Evolutionary conservation across 2,329 filamentous ascomycete species (phyloP).

Genomic region (Cryoendolithus antarcticus): DNA sequence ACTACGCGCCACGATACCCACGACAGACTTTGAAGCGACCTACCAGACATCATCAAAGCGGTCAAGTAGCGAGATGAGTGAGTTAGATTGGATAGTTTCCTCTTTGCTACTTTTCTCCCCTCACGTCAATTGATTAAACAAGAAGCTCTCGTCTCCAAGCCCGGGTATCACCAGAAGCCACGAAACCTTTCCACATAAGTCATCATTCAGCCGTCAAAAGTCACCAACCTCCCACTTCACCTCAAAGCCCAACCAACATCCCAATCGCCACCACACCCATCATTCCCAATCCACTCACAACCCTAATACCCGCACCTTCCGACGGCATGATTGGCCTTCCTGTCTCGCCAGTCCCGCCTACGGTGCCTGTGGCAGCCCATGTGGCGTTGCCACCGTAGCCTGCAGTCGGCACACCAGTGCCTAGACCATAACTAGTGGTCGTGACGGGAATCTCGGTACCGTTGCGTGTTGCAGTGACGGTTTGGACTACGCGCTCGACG

Average conservation of each 20-base stretch:
- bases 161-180: no score
- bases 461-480: conserved; percentile 15
- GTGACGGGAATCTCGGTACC: not conserved
- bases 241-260: conserved; percentile 1
- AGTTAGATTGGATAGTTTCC: no score
- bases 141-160: no score
- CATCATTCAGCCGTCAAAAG: no score
- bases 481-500: conserved; percentile 16
- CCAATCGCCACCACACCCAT: conserved; percentile 2
- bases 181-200: no score
- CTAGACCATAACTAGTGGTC: not conserved
- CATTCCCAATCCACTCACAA: conserved; percentile 1
- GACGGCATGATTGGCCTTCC: conserved; percentile 1
- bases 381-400: conserved; percentile 5
- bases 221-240: no score
- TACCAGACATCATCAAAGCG: no score
- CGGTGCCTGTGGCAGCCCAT: conserved; percentile 6
- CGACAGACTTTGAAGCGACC: no score
- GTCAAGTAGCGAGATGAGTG: no score
- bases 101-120: no score
- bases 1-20: no score
- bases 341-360: conserved; percentile 5
- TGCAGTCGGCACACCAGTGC: conserved; percentile 1
- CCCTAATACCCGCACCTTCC: not conserved
- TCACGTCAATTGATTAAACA: no score